A percentile compares a stretch with the other conserved stretches of the same genome.
These are phyloP conservation scores for Trapa bicornis DNA, from an alignment of 345 rosid genomes.

Conservation along the genomic window DNA sequence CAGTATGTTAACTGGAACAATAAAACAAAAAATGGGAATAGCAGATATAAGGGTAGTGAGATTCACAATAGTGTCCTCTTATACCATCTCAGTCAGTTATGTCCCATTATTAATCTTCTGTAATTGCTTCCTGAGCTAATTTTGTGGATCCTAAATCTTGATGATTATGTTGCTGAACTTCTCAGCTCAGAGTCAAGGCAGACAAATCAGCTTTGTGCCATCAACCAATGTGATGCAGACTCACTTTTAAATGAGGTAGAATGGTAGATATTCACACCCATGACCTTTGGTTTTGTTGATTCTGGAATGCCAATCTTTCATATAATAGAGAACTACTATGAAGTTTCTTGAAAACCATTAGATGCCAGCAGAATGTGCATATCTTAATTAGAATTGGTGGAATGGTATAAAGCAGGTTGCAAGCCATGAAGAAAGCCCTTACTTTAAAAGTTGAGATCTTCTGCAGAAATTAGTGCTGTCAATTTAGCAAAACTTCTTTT, in stretches of 20 bases:
- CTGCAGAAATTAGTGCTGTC: too few species aligned
- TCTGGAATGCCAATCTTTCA: too few species aligned
- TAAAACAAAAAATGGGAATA: not conserved
- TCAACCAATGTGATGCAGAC: constrained; percentile 74
- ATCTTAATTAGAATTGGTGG: too few species aligned
- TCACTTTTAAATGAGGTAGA: constrained; percentile 87
- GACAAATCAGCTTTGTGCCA: constrained; percentile 85
- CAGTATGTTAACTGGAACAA: too few species aligned
- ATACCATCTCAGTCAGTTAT: not conserved
- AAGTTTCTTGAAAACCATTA: too few species aligned
- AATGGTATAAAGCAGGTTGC: too few species aligned
- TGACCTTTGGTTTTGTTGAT: too few species aligned
- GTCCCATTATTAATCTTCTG: not conserved
- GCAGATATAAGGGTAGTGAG: not conserved
- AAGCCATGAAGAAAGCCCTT: too few species aligned
- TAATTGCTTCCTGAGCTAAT: not conserved
- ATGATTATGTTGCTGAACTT: constrained; percentile 17
- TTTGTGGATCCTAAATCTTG: constrained; percentile 7
- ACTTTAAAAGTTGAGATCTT: too few species aligned
- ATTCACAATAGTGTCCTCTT: not conserved
- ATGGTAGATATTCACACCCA: not conserved
- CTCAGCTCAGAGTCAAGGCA: constrained; percentile 86
- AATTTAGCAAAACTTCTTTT: too few species aligned
- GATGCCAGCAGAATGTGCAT: too few species aligned
- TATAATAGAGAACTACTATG: too few species aligned